Evolutionary conservation across 768 basidiomycete species (phyloP).

Genomic region (Psilocybe subaeruginosa): DNA sequence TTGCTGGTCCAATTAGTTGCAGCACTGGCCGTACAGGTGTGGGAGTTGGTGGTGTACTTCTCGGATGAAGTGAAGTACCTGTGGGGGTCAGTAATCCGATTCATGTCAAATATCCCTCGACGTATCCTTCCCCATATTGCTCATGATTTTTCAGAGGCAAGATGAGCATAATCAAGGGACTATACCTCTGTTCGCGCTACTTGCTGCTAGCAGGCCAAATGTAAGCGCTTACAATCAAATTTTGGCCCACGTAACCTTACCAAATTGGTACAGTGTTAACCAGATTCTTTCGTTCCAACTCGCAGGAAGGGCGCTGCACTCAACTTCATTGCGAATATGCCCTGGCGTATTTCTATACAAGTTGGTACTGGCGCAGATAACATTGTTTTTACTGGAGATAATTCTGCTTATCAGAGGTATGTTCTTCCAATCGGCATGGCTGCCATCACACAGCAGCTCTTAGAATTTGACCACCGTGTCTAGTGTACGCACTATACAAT

Average conservation of each 20-base stretch:
- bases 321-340: background rate
- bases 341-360: background rate
- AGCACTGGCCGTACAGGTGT: conserved; percentile 11
- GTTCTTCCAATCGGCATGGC: background rate
- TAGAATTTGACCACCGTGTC: background rate
- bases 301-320: background rate
- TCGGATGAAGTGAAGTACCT: conserved; percentile 15
- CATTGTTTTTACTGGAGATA: background rate
- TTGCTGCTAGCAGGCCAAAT: background rate
- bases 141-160: background rate
- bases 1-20: background rate
- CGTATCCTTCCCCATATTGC: no score
- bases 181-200: conserved; percentile 5
- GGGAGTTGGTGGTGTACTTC: conserved; percentile 12
- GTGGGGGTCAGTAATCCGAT: conserved; percentile 7
- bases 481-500: conserved; percentile 18
- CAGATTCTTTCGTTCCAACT: background rate
- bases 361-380: background rate
- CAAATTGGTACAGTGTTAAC: background rate
- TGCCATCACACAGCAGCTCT: background rate
- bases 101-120: no score
- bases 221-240: background rate
- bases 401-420: conserved; percentile 8
- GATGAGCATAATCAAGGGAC: background rate
- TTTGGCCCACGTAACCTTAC: background rate